Percentiles rank a stretch among this genome's conserved stretches.
Evolutionary conservation across 2,329 filamentous ascomycete genomes (phyloP).

Genomic region (Parasarocladium wereldwijsianum): DNA sequence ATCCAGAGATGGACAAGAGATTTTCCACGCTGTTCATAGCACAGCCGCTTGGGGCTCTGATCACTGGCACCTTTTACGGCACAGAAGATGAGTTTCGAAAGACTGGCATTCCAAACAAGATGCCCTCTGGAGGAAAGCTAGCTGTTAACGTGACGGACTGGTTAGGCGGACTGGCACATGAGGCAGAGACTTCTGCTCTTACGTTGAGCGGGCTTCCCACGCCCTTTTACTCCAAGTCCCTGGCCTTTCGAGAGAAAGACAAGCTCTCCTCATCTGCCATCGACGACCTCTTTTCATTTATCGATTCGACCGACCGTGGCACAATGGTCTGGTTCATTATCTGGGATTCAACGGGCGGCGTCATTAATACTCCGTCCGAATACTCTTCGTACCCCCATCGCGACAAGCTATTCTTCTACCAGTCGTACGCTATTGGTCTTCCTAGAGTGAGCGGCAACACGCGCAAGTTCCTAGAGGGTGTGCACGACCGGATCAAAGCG

Average conservation of each 20-base stretch:
- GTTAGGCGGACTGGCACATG: slow-evolving; percentile 40
- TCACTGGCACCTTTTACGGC: slow-evolving; percentile 48
- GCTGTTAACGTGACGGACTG: slow-evolving; percentile 44
- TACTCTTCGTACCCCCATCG: slow-evolving; percentile 50
- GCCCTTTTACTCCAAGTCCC: slow-evolving; percentile 42
- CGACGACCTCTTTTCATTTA: slow-evolving; percentile 35
- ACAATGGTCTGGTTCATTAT: slow-evolving; percentile 46
- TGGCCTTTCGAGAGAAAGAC: slow-evolving; percentile 35
- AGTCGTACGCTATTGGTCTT: slow-evolving; percentile 43
- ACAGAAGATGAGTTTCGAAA: slow-evolving; percentile 38
- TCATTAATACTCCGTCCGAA: slow-evolving; percentile 37
- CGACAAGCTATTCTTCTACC: slow-evolving; percentile 48
- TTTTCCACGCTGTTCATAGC: slow-evolving; percentile 43
- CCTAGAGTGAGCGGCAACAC: slow-evolving; percentile 28
- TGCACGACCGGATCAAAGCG: slow-evolving; percentile 28
- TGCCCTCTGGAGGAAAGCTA: slow-evolving; percentile 25
- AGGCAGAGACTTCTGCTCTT: slow-evolving; percentile 32
- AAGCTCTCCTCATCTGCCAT: slow-evolving; percentile 30
- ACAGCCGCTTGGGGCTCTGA: slow-evolving; percentile 35
- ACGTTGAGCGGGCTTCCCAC: slow-evolving; percentile 29
- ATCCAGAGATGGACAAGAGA: slow-evolving; percentile 39
- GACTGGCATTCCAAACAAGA: slow-evolving; percentile 29
- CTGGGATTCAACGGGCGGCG: slow-evolving; percentile 47
- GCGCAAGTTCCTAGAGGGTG: slow-evolving; percentile 32
- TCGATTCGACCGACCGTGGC: slow-evolving; percentile 32